These are phyloP conservation scores for Plantago elongata DNA, from an alignment of 257 asterid species.

Conservation along the genomic window DNA sequence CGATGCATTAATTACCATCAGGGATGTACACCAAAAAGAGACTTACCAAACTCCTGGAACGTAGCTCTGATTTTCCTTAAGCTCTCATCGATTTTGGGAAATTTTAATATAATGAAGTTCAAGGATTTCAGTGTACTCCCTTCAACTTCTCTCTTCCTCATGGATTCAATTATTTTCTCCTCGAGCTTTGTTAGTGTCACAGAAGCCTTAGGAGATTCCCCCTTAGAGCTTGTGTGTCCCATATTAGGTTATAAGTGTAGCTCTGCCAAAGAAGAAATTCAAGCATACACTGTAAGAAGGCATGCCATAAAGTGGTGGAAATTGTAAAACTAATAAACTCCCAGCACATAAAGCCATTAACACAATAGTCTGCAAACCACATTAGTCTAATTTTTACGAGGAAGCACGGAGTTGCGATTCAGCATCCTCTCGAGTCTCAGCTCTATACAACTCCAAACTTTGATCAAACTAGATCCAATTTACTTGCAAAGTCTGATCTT, in stretches of 20 bases:
- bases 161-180: constrained; percentile 56
- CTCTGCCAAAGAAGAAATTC: neutral
- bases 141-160: constrained; percentile 55
- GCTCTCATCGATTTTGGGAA: constrained; percentile 81
- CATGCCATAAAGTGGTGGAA: no score
- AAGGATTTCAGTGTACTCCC: constrained; percentile 70
- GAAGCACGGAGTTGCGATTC: no score
- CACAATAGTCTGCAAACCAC: no score
- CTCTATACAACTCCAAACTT: no score
- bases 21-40: neutral
- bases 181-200: constrained; percentile 73
- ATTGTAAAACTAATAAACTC: no score
- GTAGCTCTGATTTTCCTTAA: constrained; percentile 62
- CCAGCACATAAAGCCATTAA: no score
- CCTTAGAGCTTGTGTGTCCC: constrained; percentile 67
- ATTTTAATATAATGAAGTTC: constrained; percentile 65
- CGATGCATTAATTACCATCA: neutral
- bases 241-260: constrained; percentile 26
- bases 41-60: constrained; percentile 67
- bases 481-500: no score
- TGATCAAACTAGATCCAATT: no score
- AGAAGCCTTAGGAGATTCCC: constrained; percentile 40
- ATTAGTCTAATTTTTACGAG: no score
- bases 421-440: no score
- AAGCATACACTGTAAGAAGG: no score